Evolutionary conservation across 352 stramenopile species (phyloP).

Genomic region (Pythium vanterpoolii): DNA sequence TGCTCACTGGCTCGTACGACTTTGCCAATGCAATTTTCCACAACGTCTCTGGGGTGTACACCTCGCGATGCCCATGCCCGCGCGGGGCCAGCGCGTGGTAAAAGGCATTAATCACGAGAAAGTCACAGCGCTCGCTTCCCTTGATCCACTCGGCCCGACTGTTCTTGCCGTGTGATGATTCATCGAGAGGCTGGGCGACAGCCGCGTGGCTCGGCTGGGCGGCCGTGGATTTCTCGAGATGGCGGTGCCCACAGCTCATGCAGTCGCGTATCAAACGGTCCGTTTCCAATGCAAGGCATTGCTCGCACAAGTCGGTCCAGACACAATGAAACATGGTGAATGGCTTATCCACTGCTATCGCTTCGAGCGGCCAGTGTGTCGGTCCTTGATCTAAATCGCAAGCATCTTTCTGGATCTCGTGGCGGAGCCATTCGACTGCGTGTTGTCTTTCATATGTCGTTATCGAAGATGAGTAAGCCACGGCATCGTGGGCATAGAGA

Average conservation of each 20-base stretch:
- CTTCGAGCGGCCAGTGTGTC: not conserved
- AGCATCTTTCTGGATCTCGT: slow-evolving; percentile 23
- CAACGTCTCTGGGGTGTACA: slow-evolving; percentile 22
- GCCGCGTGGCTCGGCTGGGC: slow-evolving; percentile 14
- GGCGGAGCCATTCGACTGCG: slow-evolving; percentile 22
- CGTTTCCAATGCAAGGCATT: slow-evolving; percentile 32
- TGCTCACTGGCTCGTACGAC: slow-evolving; percentile 24
- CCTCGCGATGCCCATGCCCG: slow-evolving; percentile 28
- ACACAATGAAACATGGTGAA: slow-evolving; percentile 49
- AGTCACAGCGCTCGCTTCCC: slow-evolving; percentile 34
- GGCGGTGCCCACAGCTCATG: slow-evolving; percentile 30
- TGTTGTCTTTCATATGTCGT: slow-evolving; percentile 25
- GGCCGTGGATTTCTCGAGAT: slow-evolving; percentile 31
- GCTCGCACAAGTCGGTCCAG: slow-evolving; percentile 45
- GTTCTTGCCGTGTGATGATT: not conserved
- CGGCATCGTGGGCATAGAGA: slow-evolving; percentile 29
- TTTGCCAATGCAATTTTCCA: slow-evolving; percentile 40
- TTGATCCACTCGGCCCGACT: slow-evolving; percentile 17
- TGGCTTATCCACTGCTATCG: not conserved
- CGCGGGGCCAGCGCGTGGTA: slow-evolving; percentile 48
- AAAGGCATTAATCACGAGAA: slow-evolving; percentile 35
- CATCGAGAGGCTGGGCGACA: not conserved
- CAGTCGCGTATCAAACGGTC: slow-evolving; percentile 12
- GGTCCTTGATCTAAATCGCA: not conserved
- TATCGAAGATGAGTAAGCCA: slow-evolving; percentile 22